Percentiles rank a stretch among this genome's conserved stretches.
Conservation (phyloP, 192 early-diverging fungal genomes). For the Neocallimastix lanati region DNA sequence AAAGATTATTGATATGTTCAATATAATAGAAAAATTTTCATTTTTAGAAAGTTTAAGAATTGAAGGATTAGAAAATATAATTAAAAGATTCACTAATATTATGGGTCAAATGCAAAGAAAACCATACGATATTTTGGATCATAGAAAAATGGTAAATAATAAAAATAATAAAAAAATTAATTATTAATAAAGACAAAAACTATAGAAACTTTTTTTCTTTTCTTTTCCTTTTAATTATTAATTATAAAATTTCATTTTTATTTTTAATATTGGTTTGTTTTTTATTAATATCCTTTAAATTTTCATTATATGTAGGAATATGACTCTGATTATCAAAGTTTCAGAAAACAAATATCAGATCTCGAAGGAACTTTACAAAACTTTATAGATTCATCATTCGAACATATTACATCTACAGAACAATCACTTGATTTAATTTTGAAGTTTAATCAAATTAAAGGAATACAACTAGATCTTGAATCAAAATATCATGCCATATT, state of each 20-base stretch:
- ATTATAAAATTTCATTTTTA: no score
- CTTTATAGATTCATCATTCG: constrained; percentile 43
- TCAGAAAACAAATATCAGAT: constrained; percentile 47
- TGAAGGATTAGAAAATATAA: constrained; percentile 41
- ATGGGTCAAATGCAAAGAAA: constrained; percentile 41
- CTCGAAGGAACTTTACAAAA: constrained; percentile 36
- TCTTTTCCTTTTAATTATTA: no score
- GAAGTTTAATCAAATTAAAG: constrained; percentile 42
- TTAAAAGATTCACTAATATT: constrained; percentile 40
- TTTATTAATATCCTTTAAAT: no score
- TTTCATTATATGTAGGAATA: constrained; percentile 20
- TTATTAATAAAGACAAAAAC: no score
- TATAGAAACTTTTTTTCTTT: no score
- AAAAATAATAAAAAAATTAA: not conserved
- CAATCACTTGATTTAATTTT: constrained; percentile 29
- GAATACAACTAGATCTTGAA: constrained; percentile 45
- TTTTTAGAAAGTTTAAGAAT: constrained; percentile 31
- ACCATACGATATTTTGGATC: constrained; percentile 48
- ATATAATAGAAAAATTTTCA: constrained; percentile 43
- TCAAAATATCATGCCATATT: constrained; percentile 46
- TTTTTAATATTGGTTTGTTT: no score
- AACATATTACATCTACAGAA: constrained; percentile 39
- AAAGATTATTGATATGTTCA: constrained; percentile 51
- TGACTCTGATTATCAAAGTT: constrained; percentile 38
- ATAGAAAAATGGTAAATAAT: constrained; percentile 33